phyloP scores from a whole-genome alignment of 805 yeast species.

The Teunomyces barrocoloradensis region DNA sequence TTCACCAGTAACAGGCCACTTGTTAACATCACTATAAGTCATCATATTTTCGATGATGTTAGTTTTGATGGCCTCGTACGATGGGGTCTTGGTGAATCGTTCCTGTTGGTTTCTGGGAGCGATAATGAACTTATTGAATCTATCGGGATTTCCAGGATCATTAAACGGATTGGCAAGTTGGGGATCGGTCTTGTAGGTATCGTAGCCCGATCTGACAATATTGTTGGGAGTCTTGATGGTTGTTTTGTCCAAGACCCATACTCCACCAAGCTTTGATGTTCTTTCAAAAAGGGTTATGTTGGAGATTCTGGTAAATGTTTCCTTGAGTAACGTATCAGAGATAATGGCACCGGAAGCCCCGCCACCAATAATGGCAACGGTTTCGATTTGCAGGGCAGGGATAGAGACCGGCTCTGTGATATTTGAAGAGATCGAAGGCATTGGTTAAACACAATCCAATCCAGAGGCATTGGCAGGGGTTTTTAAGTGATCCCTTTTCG shows the following conservation, averaged over 20 bases:
- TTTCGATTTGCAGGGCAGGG: conserved; percentile 13
- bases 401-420: conserved; percentile 1
- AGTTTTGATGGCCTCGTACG: conserved; percentile 27
- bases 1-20: conserved; percentile 29
- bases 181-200: conserved; percentile 24
- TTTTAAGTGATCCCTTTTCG: background rate
- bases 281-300: conserved; percentile 41
- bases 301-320: conserved; percentile 21
- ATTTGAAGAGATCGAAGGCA: conserved; percentile 1
- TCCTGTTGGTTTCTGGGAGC: conserved; percentile 19
- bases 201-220: conserved; percentile 20
- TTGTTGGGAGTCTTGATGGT: conserved; percentile 17
- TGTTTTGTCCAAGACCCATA: conserved; percentile 37
- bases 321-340: conserved; percentile 37
- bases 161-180: conserved; percentile 27
- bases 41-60: conserved; percentile 44
- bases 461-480: background rate
- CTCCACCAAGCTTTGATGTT: conserved; percentile 40
- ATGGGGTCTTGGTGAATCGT: conserved; percentile 30
- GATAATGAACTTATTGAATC: conserved; percentile 7
- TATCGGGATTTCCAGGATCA: background rate
- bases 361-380: conserved; percentile 48
- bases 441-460: background rate
- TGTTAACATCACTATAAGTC: conserved; percentile 42
- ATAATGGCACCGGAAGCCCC: conserved; percentile 50